Evolutionary conservation across 108 stramenopile genomes (phyloP).

Genomic region (Cyclotella cryptica): DNA sequence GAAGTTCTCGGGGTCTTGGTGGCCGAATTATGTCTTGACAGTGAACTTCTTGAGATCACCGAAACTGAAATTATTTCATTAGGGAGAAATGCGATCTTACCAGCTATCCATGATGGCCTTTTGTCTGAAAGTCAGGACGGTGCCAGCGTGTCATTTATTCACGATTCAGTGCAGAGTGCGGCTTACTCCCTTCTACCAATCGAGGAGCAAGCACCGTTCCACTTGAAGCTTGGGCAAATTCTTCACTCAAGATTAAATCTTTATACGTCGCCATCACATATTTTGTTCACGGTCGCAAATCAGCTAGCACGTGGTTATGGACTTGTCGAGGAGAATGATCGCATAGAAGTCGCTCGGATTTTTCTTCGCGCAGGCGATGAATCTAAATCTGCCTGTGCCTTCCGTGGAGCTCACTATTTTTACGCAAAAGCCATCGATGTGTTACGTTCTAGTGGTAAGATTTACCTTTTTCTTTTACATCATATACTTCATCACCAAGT

Average conservation of each 20-base stretch:
- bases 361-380: slow-evolving; percentile 8
- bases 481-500: not conserved
- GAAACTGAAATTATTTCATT: not conserved
- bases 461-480: not conserved
- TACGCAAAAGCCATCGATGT: slow-evolving; percentile 4
- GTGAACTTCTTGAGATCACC: not conserved
- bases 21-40: not conserved
- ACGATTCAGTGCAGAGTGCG: slow-evolving; percentile 18
- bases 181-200: not conserved
- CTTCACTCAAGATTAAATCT: not conserved
- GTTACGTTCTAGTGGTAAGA: too few species aligned
- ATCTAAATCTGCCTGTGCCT: not conserved
- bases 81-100: not conserved
- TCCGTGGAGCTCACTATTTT: slow-evolving; percentile 9
- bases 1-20: slow-evolving; percentile 8
- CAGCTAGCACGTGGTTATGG: slow-evolving; percentile 9
- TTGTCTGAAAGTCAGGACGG: not conserved
- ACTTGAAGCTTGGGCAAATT: slow-evolving; percentile 12
- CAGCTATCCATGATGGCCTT: slow-evolving; percentile 9
- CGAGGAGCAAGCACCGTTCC: slow-evolving; percentile 5
- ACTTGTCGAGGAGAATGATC: not conserved
- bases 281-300: slow-evolving; percentile 6
- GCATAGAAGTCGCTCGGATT: slow-evolving; percentile 2
- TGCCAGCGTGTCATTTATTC: slow-evolving; percentile 3
- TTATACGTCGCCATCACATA: not conserved